phyloP scores from a whole-genome alignment of 1,284 basidiomycete species.

The Somion occarium region DNA sequence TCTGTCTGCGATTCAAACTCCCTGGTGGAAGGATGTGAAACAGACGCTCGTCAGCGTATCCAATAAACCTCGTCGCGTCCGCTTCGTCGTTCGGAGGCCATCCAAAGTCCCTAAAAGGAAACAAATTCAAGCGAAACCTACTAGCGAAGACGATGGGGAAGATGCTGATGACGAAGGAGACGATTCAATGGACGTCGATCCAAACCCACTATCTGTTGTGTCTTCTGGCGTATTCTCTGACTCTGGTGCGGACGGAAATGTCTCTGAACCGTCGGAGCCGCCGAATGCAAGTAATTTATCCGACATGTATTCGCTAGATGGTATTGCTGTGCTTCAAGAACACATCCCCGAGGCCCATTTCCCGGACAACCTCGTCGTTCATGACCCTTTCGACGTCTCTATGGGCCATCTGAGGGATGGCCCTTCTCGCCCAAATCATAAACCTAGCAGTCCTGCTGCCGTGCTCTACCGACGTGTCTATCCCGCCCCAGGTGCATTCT shows the following conservation, averaged over 20 bases:
- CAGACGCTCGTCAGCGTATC: neutral
- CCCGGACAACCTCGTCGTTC: constrained; percentile 27
- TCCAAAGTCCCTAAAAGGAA: neutral
- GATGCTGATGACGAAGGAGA: neutral
- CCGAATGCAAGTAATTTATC: neutral
- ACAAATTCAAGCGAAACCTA: neutral
- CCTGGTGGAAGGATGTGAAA: neutral
- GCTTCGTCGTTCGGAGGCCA: neutral
- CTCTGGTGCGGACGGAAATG: neutral
- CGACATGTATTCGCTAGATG: constrained; percentile 1
- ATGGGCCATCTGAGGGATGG: neutral
- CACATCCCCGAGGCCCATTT: constrained; percentile 23
- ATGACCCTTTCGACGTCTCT: constrained; percentile 16
- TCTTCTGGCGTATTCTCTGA: neutral
- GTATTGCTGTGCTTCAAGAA: constrained; percentile 21
- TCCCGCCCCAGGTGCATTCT: constrained; percentile 12
- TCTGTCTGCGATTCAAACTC: neutral
- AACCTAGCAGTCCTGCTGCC: neutral
- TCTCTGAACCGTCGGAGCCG: neutral
- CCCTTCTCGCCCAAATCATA: neutral
- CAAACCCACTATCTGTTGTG: no score
- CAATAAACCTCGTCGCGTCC: neutral
- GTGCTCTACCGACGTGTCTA: constrained; percentile 23
- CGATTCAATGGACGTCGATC: neutral
- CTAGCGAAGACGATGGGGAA: neutral